These are phyloP conservation scores for Cucumis sativus DNA, from an alignment of 306 rosid species.

Conservation along the genomic window DNA sequence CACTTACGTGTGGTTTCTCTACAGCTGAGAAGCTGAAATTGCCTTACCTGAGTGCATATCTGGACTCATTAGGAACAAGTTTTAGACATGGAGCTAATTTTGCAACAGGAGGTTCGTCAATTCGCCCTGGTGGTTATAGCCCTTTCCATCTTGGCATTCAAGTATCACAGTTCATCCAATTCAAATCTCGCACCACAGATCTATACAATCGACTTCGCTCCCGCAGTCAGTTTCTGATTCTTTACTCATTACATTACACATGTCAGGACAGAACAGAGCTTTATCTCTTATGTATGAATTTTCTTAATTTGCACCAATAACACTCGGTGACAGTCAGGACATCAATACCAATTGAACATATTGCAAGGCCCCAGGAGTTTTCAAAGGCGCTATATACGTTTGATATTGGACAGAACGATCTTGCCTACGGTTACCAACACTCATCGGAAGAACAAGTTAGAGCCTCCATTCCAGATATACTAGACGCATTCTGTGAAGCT, in stretches of 20 bases:
- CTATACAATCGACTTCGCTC: slow-evolving; percentile 33
- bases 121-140: slow-evolving; percentile 54
- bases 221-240: slow-evolving; percentile 24
- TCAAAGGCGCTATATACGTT: slow-evolving; percentile 58
- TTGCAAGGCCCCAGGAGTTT: slow-evolving; percentile 60
- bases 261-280: background rate
- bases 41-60: slow-evolving; percentile 67
- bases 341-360: slow-evolving; percentile 23
- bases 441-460: slow-evolving; percentile 38
- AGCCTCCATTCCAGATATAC: slow-evolving; percentile 53
- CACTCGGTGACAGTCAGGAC: slow-evolving; percentile 20
- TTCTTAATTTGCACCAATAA: background rate
- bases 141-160: slow-evolving; percentile 76
- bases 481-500: slow-evolving; percentile 34
- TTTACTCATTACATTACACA: background rate
- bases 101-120: slow-evolving; percentile 64
- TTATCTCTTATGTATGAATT: background rate
- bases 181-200: slow-evolving; percentile 46
- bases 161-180: slow-evolving; percentile 46
- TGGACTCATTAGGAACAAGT: slow-evolving; percentile 63
- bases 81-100: slow-evolving; percentile 80
- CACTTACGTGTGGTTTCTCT: background rate
- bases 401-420: slow-evolving; percentile 88
- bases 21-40: slow-evolving; percentile 78
- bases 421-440: slow-evolving; percentile 40